These are phyloP conservation scores for Bothriochloa decipiens DNA, from an alignment of 176 grass and related monocot species.

Conservation along the genomic window DNA sequence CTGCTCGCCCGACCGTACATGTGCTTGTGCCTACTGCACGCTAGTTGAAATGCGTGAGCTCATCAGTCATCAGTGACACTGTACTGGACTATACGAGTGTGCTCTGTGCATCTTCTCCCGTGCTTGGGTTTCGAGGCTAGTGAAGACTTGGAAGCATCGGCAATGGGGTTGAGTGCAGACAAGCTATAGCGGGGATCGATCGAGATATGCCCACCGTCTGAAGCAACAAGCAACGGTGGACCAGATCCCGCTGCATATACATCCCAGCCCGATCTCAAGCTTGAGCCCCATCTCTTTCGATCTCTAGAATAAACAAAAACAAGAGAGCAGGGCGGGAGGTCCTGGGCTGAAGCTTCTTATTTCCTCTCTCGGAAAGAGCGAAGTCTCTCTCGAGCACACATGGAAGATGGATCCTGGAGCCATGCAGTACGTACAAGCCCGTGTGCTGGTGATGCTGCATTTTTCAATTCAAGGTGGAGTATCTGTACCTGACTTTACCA, in stretches of 20 bases:
- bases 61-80: neutral
- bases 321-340: neutral
- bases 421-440: neutral
- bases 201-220: constrained; percentile 33
- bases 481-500: constrained; percentile 36
- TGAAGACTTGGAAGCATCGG: constrained; percentile 49
- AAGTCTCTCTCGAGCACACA: constrained; percentile 18
- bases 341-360: neutral
- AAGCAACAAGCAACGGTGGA: constrained; percentile 58
- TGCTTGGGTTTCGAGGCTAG: constrained; percentile 39
- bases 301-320: neutral
- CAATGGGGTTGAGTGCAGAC: constrained; percentile 55
- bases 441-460: constrained; percentile 4
- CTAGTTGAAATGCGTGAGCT: neutral
- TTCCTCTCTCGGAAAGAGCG: neutral
- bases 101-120: constrained; percentile 18
- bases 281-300: too few species aligned
- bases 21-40: neutral
- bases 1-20: neutral
- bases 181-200: neutral
- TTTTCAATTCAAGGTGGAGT: constrained; percentile 28
- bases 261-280: neutral
- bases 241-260: constrained; percentile 55
- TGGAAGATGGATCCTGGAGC: neutral
- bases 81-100: neutral